These are phyloP conservation scores for Fusarium equiseti DNA, from an alignment of 2,329 filamentous ascomycete species.

Conservation along the genomic window DNA sequence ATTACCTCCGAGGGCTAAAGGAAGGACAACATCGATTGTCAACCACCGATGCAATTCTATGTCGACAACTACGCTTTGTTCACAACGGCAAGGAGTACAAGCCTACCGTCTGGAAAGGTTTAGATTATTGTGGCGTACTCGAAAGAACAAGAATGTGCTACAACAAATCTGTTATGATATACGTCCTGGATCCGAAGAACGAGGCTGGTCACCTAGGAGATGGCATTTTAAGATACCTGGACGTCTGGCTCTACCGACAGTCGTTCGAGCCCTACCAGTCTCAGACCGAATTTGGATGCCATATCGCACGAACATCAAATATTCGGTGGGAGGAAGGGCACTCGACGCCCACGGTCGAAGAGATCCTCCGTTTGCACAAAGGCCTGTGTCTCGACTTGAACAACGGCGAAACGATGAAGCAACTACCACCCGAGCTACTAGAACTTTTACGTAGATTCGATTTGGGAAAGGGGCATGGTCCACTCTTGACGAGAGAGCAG, in stretches of 20 bases:
- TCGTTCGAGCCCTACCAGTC: slow-evolving; percentile 11
- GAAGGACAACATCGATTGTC: background rate
- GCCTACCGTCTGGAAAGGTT: background rate
- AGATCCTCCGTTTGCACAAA: background rate
- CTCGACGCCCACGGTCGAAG: background rate
- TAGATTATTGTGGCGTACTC: too few species aligned
- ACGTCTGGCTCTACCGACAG: slow-evolving; percentile 19
- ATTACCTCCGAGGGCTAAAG: background rate
- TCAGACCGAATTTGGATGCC: slow-evolving; percentile 1
- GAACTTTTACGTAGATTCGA: too few species aligned
- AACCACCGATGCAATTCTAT: too few species aligned
- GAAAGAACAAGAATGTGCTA: background rate
- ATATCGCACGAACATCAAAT: background rate
- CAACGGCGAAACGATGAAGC: too few species aligned
- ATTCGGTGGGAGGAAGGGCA: background rate
- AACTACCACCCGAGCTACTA: too few species aligned
- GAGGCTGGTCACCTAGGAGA: too few species aligned
- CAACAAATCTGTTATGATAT: slow-evolving; percentile 13
- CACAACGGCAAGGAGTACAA: background rate
- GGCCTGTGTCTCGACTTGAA: background rate
- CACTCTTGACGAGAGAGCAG: background rate
- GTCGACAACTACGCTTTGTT: rapidly evolving
- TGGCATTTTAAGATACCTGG: background rate
- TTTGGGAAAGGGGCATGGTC: background rate
- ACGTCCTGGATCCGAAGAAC: background rate